Conservation (phyloP, 176 grass and related monocot genomes). For the Carex myosuroides region DNA sequence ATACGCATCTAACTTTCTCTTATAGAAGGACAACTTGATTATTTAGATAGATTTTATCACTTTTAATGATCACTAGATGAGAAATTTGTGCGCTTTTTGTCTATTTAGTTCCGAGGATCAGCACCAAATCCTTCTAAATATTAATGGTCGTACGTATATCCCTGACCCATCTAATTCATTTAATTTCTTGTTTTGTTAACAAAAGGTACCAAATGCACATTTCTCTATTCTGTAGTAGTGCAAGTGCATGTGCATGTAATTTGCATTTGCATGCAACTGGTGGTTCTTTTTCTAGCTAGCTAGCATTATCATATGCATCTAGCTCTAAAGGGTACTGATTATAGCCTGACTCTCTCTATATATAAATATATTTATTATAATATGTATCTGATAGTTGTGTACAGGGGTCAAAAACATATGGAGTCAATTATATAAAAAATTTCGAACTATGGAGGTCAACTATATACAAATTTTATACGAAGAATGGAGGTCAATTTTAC, state of each 20-base stretch:
- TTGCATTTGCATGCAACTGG: not conserved
- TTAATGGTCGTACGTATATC: not conserved
- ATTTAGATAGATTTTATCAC: not conserved
- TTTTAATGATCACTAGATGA: not conserved
- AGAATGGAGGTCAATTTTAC: too few species aligned
- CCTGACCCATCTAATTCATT: not conserved
- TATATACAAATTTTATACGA: too few species aligned
- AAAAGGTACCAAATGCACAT: not conserved
- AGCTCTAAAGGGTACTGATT: not conserved
- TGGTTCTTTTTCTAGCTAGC: not conserved
- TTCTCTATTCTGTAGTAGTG: not conserved
- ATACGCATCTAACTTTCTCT: not conserved
- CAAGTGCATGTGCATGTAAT: not conserved
- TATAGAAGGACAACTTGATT: not conserved
- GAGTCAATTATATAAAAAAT: too few species aligned
- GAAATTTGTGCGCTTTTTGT: not conserved
- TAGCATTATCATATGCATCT: not conserved
- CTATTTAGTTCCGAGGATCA: not conserved
- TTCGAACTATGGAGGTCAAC: too few species aligned
- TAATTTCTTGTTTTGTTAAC: not conserved
- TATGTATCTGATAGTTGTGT: too few species aligned
- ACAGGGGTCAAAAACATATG: too few species aligned
- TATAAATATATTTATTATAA: too few species aligned
- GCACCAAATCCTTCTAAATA: slow-evolving; percentile 3
- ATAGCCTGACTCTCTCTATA: not conserved